Conservation (phyloP, 108 stramenopile species). For the Fragilaria radians region DNA sequence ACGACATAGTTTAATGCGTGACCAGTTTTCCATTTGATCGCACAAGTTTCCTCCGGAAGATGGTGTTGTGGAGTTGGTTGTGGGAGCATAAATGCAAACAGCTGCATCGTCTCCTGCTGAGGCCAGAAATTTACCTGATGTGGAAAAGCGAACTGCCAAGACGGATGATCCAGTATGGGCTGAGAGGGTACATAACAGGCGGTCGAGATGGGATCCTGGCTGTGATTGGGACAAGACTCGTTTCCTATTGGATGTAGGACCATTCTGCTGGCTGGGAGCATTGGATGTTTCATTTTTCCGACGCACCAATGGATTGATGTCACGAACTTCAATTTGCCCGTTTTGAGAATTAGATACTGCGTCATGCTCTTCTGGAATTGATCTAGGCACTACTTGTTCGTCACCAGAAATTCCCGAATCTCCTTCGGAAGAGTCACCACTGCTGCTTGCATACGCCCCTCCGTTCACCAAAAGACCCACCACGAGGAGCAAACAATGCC, state of each 20-base stretch:
- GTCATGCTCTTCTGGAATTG: neutral
- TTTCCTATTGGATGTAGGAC: constrained; percentile 2
- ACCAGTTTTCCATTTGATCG: constrained; percentile 67
- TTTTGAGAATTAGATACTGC: constrained; percentile 2
- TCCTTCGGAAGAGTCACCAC: constrained; percentile 33
- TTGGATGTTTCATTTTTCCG: constrained; percentile 50
- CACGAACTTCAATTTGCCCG: constrained; percentile 38
- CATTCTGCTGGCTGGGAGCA: neutral
- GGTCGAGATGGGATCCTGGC: constrained; percentile 18
- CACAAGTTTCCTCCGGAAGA: constrained; percentile 47
- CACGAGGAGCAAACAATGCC: constrained; percentile 34
- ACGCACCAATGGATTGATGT: constrained; percentile 59
- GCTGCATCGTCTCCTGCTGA: constrained; percentile 81
- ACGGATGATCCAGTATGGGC: constrained; percentile 80
- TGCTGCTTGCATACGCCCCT: constrained; percentile 61
- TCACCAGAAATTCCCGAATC: constrained; percentile 10
- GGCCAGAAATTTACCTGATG: constrained; percentile 64
- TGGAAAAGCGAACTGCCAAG: constrained; percentile 69
- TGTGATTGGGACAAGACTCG: neutral
- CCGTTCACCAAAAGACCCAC: constrained; percentile 24
- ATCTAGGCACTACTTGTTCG: neutral
- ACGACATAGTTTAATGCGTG: constrained; percentile 73
- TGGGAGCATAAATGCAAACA: constrained; percentile 60
- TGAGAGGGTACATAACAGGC: constrained; percentile 69
- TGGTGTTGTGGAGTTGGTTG: constrained; percentile 4